phyloP scores from a whole-genome alignment of 345 rosid species.

The Hibiscus trionum region DNA sequence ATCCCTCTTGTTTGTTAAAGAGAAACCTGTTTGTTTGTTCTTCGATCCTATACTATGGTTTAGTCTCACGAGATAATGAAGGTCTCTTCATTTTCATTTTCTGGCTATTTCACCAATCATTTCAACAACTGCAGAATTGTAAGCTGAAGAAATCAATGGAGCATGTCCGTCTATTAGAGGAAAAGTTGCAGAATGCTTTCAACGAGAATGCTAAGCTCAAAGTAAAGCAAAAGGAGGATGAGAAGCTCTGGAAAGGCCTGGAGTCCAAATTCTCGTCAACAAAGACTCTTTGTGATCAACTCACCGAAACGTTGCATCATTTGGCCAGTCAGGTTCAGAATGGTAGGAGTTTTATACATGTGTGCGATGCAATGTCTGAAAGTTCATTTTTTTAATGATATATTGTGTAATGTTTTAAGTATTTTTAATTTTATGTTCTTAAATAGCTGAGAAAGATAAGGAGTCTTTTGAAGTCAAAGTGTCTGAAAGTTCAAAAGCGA shows the following conservation, averaged over 20 bases:
- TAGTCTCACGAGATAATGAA: not conserved
- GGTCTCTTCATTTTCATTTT: not conserved
- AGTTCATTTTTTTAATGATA: not conserved
- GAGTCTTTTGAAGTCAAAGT: slow-evolving; percentile 40
- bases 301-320: slow-evolving; percentile 73
- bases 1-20: not conserved
- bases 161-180: slow-evolving; percentile 53
- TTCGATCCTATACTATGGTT: not conserved
- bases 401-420: not conserved
- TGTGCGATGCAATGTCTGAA: not conserved
- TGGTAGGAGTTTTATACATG: slow-evolving; percentile 35
- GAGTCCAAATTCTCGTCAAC: slow-evolving; percentile 85
- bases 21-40: not conserved
- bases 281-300: slow-evolving; percentile 68
- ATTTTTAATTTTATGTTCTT: slow-evolving; percentile 10
- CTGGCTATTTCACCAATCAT: slow-evolving; percentile 9
- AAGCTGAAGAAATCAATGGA: slow-evolving; percentile 77
- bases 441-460: slow-evolving; percentile 62
- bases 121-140: slow-evolving; percentile 40
- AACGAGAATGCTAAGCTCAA: slow-evolving; percentile 87
- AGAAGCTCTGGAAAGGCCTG: slow-evolving; percentile 89
- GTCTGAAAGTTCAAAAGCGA: slow-evolving; percentile 28
- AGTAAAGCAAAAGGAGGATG: slow-evolving; percentile 83
- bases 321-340: slow-evolving; percentile 74
- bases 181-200: slow-evolving; percentile 74